phyloP scores from a whole-genome alignment of 768 basidiomycete species.

The Boletus subcaerulescens region DNA sequence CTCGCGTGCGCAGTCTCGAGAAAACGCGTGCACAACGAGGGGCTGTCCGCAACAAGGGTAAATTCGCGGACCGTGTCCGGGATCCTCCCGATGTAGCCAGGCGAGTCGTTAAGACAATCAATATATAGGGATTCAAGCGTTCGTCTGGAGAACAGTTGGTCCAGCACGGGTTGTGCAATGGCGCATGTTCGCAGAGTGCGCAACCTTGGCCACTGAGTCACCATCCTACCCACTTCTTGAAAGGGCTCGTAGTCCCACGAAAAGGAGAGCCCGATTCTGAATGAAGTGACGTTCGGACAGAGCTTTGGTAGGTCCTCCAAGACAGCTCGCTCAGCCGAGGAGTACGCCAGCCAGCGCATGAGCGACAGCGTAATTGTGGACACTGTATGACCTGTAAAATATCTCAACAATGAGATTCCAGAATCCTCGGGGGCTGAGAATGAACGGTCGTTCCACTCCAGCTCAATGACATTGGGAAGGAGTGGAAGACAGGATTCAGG shows the following conservation, averaged over 20 bases:
- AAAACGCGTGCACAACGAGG: conserved; percentile 5
- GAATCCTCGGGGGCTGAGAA: conserved; percentile 2
- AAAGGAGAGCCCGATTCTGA: conserved; percentile 6
- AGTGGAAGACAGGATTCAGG: conserved; percentile 16
- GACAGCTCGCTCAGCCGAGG: conserved; percentile 9
- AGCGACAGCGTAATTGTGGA: conserved; percentile 13
- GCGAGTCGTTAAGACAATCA: conserved; percentile 5
- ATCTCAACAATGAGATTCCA: conserved; percentile 11
- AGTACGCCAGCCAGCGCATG: conserved; percentile 9
- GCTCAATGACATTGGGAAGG: conserved; percentile 18
- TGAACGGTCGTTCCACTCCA: conserved; percentile 16
- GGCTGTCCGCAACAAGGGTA: conserved; percentile 4
- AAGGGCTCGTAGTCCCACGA: conserved; percentile 9
- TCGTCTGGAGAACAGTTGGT: not conserved
- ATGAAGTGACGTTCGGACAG: conserved; percentile 23
- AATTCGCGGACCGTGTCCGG: conserved; percentile 12
- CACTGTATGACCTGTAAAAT: conserved; percentile 10
- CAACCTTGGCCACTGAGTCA: conserved; percentile 13
- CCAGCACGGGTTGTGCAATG: conserved; percentile 13
- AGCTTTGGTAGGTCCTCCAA: conserved; percentile 13
- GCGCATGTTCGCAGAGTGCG: conserved; percentile 9
- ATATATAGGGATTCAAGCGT: conserved; percentile 12
- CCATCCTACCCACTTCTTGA: conserved; percentile 14
- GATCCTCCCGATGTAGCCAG: conserved; percentile 10
- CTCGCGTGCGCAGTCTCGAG: conserved; percentile 9